Percentiles rank a stretch among this genome's conserved stretches.
These are phyloP conservation scores for Sugiyamaella sp. DNA, from an alignment of 1,139 yeast genomes.

Conservation along the genomic window DNA sequence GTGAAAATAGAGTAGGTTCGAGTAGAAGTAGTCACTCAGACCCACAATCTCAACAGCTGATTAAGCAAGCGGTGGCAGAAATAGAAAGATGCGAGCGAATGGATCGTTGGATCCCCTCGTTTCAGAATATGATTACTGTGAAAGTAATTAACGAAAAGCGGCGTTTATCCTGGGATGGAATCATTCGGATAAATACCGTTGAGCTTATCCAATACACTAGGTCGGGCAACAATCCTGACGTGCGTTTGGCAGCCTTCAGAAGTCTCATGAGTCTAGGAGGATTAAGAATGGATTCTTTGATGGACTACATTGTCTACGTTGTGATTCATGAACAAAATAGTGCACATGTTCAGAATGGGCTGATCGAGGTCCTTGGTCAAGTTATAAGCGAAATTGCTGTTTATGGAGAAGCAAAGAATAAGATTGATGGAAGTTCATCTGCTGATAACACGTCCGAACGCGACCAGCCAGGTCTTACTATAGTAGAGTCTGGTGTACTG, in stretches of 20 bases:
- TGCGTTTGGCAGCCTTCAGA: conserved; percentile 69
- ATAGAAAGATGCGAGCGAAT: conserved; percentile 74
- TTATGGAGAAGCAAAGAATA: conserved; percentile 48
- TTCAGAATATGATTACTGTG: conserved; percentile 59
- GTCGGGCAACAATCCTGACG: conserved; percentile 50
- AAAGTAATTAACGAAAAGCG: conserved; percentile 63
- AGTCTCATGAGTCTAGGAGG: conserved; percentile 79
- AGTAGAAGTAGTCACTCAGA: not conserved
- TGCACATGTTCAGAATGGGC: conserved; percentile 54
- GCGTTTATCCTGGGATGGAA: conserved; percentile 60
- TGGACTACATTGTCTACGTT: conserved; percentile 63
- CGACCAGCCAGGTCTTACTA: conserved; percentile 44
- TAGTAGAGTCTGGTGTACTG: conserved; percentile 21
- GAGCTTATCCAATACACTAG: conserved; percentile 56
- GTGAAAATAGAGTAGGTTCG: conserved; percentile 16
- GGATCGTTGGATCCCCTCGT: conserved; percentile 87
- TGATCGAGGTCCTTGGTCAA: conserved; percentile 53
- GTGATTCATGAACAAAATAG: conserved; percentile 60
- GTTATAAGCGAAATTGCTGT: conserved; percentile 72
- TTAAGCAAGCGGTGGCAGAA: conserved; percentile 56
- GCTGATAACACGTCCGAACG: not conserved
- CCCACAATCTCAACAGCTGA: conserved; percentile 36
- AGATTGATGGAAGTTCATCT: not conserved
- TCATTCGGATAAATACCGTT: conserved; percentile 54
- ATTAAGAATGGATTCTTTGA: conserved; percentile 59